Conservation (phyloP, 225 moss, liverwort and hornwort genomes). For the Pseudoscleropodium purum region DNA sequence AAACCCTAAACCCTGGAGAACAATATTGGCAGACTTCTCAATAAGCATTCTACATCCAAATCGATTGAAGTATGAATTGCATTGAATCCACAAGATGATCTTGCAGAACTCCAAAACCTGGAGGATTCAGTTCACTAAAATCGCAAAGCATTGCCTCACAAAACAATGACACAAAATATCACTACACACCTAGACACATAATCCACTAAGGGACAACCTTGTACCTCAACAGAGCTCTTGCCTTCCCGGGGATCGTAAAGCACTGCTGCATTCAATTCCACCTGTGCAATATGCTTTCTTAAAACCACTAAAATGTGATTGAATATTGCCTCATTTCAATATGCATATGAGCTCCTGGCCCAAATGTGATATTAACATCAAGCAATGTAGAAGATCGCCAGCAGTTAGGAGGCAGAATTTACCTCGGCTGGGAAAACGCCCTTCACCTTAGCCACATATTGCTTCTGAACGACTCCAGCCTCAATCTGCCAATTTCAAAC, state of each 20-base stretch:
- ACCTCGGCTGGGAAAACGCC: slow-evolving; percentile 90
- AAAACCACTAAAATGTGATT: neutral
- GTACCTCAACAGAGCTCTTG: slow-evolving; percentile 60
- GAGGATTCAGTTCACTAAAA: neutral
- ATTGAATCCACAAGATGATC: neutral
- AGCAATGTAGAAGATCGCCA: neutral
- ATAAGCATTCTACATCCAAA: neutral
- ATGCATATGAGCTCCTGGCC: neutral
- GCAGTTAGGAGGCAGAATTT: neutral
- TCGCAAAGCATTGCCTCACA: neutral
- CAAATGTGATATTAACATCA: neutral
- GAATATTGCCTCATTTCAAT: neutral
- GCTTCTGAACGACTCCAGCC: slow-evolving; percentile 79
- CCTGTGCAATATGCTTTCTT: slow-evolving; percentile 21
- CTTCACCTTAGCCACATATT: slow-evolving; percentile 94
- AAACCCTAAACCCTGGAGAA: neutral
- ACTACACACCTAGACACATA: neutral
- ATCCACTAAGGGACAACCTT: neutral
- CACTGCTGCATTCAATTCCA: slow-evolving; percentile 71
- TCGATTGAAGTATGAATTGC: neutral
- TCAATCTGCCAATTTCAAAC: slow-evolving; percentile 61
- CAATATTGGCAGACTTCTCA: neutral
- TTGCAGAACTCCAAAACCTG: neutral
- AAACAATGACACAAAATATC: neutral
- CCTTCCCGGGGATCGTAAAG: slow-evolving; percentile 80